These are phyloP conservation scores for Coix lacrymajobi DNA, from an alignment of 176 grass and related monocot genomes.

Conservation along the genomic window DNA sequence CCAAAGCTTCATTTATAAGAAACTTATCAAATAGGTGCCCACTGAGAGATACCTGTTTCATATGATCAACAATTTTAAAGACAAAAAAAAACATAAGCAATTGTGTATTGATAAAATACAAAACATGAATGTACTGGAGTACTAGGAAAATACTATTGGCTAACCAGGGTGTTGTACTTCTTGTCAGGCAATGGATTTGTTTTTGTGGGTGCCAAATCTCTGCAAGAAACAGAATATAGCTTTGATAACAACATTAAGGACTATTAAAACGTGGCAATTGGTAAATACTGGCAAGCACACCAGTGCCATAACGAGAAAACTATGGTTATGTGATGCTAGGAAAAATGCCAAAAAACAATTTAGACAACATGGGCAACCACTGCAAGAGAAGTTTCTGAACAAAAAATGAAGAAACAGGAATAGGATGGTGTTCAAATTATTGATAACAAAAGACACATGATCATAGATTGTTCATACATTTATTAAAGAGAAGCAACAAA, in stretches of 20 bases:
- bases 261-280: background rate
- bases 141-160: conserved; percentile 22
- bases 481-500: background rate
- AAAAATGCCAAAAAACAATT: background rate
- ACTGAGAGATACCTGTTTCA: conserved; percentile 79
- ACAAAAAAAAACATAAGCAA: background rate
- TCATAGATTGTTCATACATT: background rate
- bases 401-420: background rate
- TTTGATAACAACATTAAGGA: background rate
- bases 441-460: background rate
- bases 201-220: conserved; percentile 53
- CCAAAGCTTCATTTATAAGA: conserved; percentile 89
- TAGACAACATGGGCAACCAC: background rate
- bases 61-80: conserved; percentile 9
- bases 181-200: conserved; percentile 51
- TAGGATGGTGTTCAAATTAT: background rate
- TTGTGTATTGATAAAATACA: background rate
- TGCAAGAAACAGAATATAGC: conserved; percentile 41
- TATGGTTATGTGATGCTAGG: background rate
- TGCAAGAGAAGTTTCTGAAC: background rate
- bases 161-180: conserved; percentile 80
- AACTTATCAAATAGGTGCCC: conserved; percentile 98
- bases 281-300: background rate
- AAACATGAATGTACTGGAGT: background rate
- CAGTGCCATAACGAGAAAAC: background rate